Conservation (phyloP, 208 protist species). For the Crithidia expoeki region DNA sequence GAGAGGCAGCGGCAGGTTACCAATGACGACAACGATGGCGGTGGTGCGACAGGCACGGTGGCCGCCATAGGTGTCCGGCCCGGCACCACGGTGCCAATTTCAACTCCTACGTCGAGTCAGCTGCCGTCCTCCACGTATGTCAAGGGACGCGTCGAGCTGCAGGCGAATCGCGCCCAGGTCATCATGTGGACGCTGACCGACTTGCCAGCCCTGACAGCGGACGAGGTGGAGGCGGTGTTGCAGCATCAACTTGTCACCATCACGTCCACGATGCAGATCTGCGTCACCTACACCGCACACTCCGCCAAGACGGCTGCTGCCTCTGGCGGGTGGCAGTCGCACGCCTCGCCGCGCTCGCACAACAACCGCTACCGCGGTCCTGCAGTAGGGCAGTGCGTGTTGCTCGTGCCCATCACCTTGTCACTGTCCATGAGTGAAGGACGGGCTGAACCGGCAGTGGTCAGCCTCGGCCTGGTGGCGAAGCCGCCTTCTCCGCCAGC, state of each 20-base stretch:
- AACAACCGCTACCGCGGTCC: slow-evolving; percentile 34
- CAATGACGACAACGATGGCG: not conserved
- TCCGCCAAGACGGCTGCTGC: slow-evolving; percentile 14
- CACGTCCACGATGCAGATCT: slow-evolving; percentile 46
- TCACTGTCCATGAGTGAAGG: slow-evolving; percentile 70
- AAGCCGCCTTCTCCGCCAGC: slow-evolving; percentile 16
- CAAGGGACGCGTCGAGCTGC: slow-evolving; percentile 47
- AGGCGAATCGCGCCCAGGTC: slow-evolving; percentile 45
- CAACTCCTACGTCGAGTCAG: slow-evolving; percentile 15
- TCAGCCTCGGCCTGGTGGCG: slow-evolving; percentile 46
- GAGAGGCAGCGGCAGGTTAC: slow-evolving; percentile 30
- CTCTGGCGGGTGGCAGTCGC: slow-evolving; percentile 12
- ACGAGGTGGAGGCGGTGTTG: slow-evolving; percentile 43
- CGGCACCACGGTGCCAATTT: slow-evolving; percentile 14
- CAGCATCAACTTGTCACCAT: slow-evolving; percentile 54
- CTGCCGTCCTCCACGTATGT: slow-evolving; percentile 18
- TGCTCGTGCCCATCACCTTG: slow-evolving; percentile 50
- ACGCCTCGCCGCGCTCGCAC: slow-evolving; percentile 18
- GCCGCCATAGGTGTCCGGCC: slow-evolving; percentile 2
- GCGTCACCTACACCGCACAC: slow-evolving; percentile 58
- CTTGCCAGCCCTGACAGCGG: slow-evolving; percentile 42
- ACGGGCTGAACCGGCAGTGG: slow-evolving; percentile 42
- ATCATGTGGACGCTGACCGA: slow-evolving; percentile 56
- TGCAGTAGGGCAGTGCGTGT: slow-evolving; percentile 42
- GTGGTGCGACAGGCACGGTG: not conserved